Evolutionary conservation across 345 rosid genomes (phyloP).

Genomic region (Fremontodendron californicum): DNA sequence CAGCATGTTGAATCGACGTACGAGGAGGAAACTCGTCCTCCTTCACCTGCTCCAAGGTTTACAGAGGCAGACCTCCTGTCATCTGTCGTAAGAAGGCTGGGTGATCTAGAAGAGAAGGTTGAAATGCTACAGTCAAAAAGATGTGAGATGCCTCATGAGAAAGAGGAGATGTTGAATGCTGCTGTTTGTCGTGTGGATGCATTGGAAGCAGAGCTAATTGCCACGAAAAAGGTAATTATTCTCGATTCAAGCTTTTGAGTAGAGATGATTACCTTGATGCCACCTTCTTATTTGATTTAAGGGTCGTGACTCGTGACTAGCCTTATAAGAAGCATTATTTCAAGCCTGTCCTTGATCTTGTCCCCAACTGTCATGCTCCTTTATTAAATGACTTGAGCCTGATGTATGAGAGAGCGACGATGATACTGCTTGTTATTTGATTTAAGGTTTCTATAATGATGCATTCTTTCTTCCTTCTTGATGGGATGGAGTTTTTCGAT

Average conservation of each 20-base stretch:
- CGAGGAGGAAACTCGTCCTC: slow-evolving; percentile 43
- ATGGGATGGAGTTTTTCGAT: not conserved
- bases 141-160: slow-evolving; percentile 69
- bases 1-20: slow-evolving; percentile 25
- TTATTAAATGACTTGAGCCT: not conserved
- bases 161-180: slow-evolving; percentile 82
- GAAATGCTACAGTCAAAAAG: slow-evolving; percentile 60
- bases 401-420: not conserved
- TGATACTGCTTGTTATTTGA: not conserved
- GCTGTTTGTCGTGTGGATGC: slow-evolving; percentile 87
- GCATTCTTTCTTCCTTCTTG: not conserved
- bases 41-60: slow-evolving; percentile 45
- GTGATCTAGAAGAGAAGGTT: slow-evolving; percentile 73
- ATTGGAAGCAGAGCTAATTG: slow-evolving; percentile 79
- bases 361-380: not conserved
- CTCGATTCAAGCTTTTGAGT: not conserved
- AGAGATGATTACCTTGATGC: not conserved
- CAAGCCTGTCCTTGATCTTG: not conserved
- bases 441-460: not conserved
- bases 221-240: slow-evolving; percentile 63
- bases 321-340: not conserved
- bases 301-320: too few species aligned
- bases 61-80: slow-evolving; percentile 40
- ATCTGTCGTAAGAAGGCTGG: slow-evolving; percentile 52
- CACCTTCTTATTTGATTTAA: too few species aligned